These are phyloP conservation scores for Crataegus laevigata DNA, from an alignment of 306 rosid species.

Conservation along the genomic window DNA sequence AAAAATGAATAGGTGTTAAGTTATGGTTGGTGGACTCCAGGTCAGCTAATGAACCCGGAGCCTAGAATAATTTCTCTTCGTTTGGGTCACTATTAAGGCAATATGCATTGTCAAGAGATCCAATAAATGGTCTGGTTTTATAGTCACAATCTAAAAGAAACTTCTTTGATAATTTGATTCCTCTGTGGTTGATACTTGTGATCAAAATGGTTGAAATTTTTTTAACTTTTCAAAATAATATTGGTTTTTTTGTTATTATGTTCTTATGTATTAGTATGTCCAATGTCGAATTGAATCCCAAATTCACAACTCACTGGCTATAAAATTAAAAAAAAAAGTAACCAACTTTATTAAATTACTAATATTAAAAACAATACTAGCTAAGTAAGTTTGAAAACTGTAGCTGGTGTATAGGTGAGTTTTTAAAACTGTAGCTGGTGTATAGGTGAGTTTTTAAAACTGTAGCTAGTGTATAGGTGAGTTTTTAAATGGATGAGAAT, in stretches of 20 bases:
- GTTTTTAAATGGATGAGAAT: neutral
- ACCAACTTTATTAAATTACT: neutral
- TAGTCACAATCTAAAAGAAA: neutral
- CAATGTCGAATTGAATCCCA: neutral
- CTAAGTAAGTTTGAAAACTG: too few relatives aligned
- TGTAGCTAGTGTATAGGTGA: too few relatives aligned
- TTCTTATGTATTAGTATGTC: neutral
- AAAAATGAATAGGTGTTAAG: too few relatives aligned
- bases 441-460: too few relatives aligned
- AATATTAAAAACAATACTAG: too few relatives aligned
- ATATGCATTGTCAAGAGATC: neutral
- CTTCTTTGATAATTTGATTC: neutral
- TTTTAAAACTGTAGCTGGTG: too few relatives aligned
- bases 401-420: too few relatives aligned
- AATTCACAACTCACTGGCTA: neutral
- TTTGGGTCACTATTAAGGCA: too few relatives aligned
- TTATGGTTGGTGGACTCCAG: too few relatives aligned
- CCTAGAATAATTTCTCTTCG: too few relatives aligned
- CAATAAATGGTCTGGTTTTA: neutral
- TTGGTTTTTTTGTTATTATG: neutral
- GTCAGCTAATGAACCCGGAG: too few relatives aligned
- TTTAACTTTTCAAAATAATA: neutral
- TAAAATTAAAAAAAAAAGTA: neutral
- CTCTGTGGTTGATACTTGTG: neutral
- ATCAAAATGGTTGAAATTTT: neutral